A percentile compares a stretch with the other conserved stretches of the same genome.
Evolutionary conservation across 2,329 filamentous ascomycete genomes (phyloP).

Genomic region (Trichothecium sympodiale): DNA sequence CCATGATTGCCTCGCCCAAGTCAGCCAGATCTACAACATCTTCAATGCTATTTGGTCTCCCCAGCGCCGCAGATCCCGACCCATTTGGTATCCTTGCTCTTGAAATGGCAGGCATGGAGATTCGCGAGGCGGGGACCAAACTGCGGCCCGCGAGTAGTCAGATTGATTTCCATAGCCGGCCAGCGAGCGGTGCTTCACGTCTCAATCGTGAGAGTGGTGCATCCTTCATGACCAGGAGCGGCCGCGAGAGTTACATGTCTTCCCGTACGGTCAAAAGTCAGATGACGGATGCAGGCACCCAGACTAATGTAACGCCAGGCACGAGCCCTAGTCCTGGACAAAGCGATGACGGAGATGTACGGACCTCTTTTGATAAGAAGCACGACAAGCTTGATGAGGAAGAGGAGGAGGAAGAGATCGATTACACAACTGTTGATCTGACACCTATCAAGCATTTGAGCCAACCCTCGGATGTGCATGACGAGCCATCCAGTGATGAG

Average conservation of each 20-base stretch:
- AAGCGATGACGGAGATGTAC: slow-evolving; percentile 38
- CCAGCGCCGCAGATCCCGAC: slow-evolving; percentile 72
- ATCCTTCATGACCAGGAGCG: slow-evolving; percentile 46
- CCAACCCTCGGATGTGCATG: slow-evolving; percentile 13
- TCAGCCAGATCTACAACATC: slow-evolving; percentile 22
- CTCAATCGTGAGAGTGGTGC: slow-evolving; percentile 57
- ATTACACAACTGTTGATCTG: slow-evolving; percentile 49
- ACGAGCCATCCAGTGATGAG: slow-evolving; percentile 6
- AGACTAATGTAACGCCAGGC: slow-evolving; percentile 43
- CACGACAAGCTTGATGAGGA: slow-evolving; percentile 1
- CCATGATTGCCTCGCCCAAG: slow-evolving; percentile 37
- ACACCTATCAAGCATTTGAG: slow-evolving; percentile 36
- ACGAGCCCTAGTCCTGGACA: slow-evolving; percentile 43
- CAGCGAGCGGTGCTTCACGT: slow-evolving; percentile 57
- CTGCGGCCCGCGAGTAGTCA: slow-evolving; percentile 63
- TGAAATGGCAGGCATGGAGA: slow-evolving; percentile 82
- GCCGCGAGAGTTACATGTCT: slow-evolving; percentile 66
- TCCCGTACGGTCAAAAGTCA: slow-evolving; percentile 57
- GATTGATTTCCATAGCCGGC: slow-evolving; percentile 72
- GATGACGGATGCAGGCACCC: slow-evolving; percentile 58
- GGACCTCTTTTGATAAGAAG: slow-evolving; percentile 25
- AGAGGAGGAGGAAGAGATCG: slow-evolving; percentile 42
- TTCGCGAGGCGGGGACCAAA: slow-evolving; percentile 70
- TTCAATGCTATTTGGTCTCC: slow-evolving; percentile 60
- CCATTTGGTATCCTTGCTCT: slow-evolving; percentile 84